Evolutionary conservation across 2,329 filamentous ascomycete species (phyloP), one percentile per base, ranked within the genome.

Genomic region (Exophiala oligosperma): DNA sequence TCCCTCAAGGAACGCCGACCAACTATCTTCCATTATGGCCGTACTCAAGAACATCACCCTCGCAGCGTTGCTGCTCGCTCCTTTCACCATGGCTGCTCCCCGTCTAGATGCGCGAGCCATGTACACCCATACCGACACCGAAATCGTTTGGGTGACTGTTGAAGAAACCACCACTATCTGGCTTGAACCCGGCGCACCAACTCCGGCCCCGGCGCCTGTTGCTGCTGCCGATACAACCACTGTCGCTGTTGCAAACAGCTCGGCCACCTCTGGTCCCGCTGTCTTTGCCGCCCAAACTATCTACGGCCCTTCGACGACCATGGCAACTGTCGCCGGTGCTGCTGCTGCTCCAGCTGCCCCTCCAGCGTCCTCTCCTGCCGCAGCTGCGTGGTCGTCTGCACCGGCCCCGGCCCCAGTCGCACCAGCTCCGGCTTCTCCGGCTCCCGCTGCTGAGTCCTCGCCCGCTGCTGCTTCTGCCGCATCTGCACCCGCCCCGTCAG

Each of bases 81-180:
- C 62, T 53, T 53, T 61, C 7, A 53, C 56, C 43, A 43, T 57
- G 26, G 65, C 65, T 24, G 51, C 54, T 40, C 64, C 65, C 14
- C 49, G 61, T 50, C 53, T 49, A 23, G 49, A 49, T 26, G 53
- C 54, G 21, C 55, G 61, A 41, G 55, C 41, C 40, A 49, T 62
- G 47, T 52, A 54, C 28, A 64, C 58, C 41, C 53, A 61, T 28
- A 57, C 57, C n/a, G 59, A 62, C 32, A 66, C 64, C 40, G 64
- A 65, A 44, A 63, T 59, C 38, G 59, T 32, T 12, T 64, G 59
- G 54, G 56, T 64, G 14, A 67, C 65, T 8, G 56, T 67, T 38
- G 57, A 65, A 43, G 58, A 62, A 32, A 63, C 64, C 32, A 58
- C 59, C 62, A 67, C 65, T 24, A 50, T 67, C 55, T 66, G 61